Conservation (phyloP, 371 early-diverging fungal genomes). For the Batkoa obscura region DNA sequence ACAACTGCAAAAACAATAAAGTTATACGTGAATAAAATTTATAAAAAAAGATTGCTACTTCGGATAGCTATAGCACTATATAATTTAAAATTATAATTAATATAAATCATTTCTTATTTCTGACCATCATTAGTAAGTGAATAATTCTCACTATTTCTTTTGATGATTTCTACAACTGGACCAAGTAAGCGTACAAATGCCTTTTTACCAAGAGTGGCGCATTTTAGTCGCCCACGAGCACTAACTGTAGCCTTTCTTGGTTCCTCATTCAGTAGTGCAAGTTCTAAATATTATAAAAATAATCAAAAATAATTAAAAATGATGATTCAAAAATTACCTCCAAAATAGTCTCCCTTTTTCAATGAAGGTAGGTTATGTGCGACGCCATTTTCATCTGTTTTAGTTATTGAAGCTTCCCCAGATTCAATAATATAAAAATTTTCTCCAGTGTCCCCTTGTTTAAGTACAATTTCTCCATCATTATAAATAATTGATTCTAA, state of each 20-base stretch:
- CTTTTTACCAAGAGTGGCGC: constrained; percentile 63
- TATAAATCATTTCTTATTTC: no score
- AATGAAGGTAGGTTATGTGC: constrained; percentile 44
- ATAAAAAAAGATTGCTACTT: no score
- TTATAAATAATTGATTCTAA: constrained; percentile 45
- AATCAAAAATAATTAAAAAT: constrained; percentile 5
- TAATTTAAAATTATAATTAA: no score
- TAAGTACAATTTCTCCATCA: constrained; percentile 42
- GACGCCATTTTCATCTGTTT: constrained; percentile 47
- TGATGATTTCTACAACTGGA: constrained; percentile 68
- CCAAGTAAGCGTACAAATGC: constrained; percentile 78
- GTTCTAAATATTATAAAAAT: constrained; percentile 22
- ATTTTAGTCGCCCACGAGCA: constrained; percentile 58
- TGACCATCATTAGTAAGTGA: no score
- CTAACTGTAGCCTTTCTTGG: constrained; percentile 72
- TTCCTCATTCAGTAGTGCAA: constrained; percentile 66
- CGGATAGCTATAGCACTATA: no score
- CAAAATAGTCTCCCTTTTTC: constrained; percentile 74
- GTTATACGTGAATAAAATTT: no score
- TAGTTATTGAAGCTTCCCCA: constrained; percentile 64
- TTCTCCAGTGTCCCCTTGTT: constrained; percentile 45
- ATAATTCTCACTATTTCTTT: constrained; percentile 65
- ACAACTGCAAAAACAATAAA: no score
- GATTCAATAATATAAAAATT: constrained; percentile 71
- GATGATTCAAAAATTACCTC: constrained; percentile 36